Evolutionary conservation across 2,329 filamentous ascomycete species (phyloP), one percentile per base, ranked within the genome.

Genomic region (Elsinoe arachidis): DNA sequence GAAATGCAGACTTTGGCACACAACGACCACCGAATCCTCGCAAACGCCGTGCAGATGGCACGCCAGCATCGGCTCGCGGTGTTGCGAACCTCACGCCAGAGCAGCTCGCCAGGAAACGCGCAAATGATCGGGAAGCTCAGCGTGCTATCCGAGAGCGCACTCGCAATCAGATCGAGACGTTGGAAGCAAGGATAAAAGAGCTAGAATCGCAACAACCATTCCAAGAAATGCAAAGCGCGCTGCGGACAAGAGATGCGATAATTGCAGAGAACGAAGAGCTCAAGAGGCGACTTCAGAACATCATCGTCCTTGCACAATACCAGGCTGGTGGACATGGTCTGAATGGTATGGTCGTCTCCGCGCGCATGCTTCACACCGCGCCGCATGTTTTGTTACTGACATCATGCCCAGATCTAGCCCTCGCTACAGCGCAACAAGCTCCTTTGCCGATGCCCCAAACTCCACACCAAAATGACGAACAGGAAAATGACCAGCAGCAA

Each of bases 61-160:
- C 64, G 23, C 66, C 73, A 26, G 67, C 66, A 34, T 73, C 70
- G 46, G 75, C 86, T 59, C 83, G 90, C 63, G 90, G 88, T 62
- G 90, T 95, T 57, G 89, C 90, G 62, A 92, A 88, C 66, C 79
- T 96, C 68, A 95, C 89, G 10, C 87, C 90, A 5, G 87, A 91
- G 61, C 91, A 96, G 73, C 81, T 96, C 59, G 88, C 87, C 30
- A 87, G 90, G 71, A 96, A 96, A 76, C 81, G 91, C 62, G 88
- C 89, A 66, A 96, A 96, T 80, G 89, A 95, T 69, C 84, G 89
- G 58, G 88, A 95, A 70, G 90, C 89, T 30, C 89, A 95, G 70
- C 81, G 89, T 51, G 88, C 88, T 38, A 93, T 95, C 59, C 80
- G 89, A 41, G 87, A 92, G 73, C 82, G 89, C 57, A 93, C 88